Evolutionary conservation across 257 asterid species (phyloP), one percentile per base, ranked within the genome.

Genomic region (Galeopsis tetrahit): DNA sequence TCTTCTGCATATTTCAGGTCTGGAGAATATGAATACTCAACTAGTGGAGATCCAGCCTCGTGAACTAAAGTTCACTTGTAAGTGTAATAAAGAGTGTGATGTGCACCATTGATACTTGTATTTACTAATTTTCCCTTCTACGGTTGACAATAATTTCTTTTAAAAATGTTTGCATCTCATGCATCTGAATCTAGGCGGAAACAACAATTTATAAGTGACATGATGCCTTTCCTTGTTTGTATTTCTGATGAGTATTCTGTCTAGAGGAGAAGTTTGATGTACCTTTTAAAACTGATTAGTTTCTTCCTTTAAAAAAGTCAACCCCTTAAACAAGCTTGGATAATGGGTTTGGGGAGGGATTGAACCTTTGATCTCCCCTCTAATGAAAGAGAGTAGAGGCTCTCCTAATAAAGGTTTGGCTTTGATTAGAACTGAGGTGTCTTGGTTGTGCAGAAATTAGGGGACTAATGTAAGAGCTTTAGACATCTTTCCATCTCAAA

Each of bases 51-150:
- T 90, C 80, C 89, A 80, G 73, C 98, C 98, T 72, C 85, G 75
- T 32, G 98, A 92, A 81, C 92, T 92, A 66, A 83, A 87, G 81
- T 92, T 92, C 83, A 43, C 51, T 46, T 84, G 98, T 88, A 81
- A 68, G 95, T 82, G 74, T 53, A 15, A 63, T 67, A 31, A 71
- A 60, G 17, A 55, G 49, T 14, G 49, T n/a, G 36, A 17, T 70
- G 35, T 56, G 38, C 68, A 32, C 52, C 46, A 28, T 14, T 49
- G 75, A 56, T 60, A 17, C 34, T 48, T 60, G 69, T 43, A 17
- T 58, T 56, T 43, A 36, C 49, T 44, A 59, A 8, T 46, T 60
- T 48, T 58, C 51, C 72, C 40, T 61, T 71, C 10, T 66, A 42
- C 60, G 44, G 8, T 69, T 64, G 63, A 15, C 66, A 35, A 56